Percentiles rank a stretch among this genome's conserved stretches.
Conservation (phyloP, 192 early-diverging fungal genomes). For the Gaertneriomyces sp. region DNA sequence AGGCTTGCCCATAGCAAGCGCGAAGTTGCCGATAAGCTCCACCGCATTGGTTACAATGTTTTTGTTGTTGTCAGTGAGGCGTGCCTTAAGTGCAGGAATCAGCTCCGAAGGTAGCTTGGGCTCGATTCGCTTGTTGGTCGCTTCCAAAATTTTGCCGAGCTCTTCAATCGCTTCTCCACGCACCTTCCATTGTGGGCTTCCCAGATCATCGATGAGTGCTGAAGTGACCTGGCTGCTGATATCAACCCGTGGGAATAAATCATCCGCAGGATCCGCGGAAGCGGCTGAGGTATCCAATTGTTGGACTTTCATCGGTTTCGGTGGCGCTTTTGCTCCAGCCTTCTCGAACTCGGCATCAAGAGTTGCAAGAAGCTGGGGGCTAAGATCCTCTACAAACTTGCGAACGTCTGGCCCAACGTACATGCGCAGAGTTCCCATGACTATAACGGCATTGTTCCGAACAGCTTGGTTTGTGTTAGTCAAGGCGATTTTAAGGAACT, state of each 20-base stretch:
- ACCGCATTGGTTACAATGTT: slow-evolving; percentile 77
- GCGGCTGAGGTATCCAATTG: slow-evolving; percentile 20
- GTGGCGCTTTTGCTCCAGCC: slow-evolving; percentile 66
- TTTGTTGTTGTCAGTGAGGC: slow-evolving; percentile 88
- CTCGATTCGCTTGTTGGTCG: slow-evolving; percentile 76
- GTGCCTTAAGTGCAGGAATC: slow-evolving; percentile 70
- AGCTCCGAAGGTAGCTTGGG: slow-evolving; percentile 75
- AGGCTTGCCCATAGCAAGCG: slow-evolving; percentile 80
- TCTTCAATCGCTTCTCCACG: slow-evolving; percentile 90
- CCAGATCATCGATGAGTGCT: slow-evolving; percentile 60
- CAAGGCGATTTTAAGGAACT: slow-evolving; percentile 77
- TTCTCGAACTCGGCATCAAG: slow-evolving; percentile 94
- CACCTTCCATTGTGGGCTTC: slow-evolving; percentile 86
- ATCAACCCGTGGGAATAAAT: slow-evolving; percentile 85
- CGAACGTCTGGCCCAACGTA: slow-evolving; percentile 84
- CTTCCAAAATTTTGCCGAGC: slow-evolving; percentile 68
- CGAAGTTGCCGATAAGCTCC: slow-evolving; percentile 74
- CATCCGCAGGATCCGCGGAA: slow-evolving; percentile 63
- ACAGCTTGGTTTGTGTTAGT: slow-evolving; percentile 82
- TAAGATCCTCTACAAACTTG: slow-evolving; percentile 83
- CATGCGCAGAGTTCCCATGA: slow-evolving; percentile 77
- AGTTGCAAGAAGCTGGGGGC: slow-evolving; percentile 69
- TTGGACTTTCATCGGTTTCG: slow-evolving; percentile 53
- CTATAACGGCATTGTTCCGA: slow-evolving; percentile 71
- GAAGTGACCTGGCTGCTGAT: slow-evolving; percentile 61